These are phyloP conservation scores for Septoria petroselini DNA, from an alignment of 2,329 filamentous ascomycete genomes.

Conservation along the genomic window DNA sequence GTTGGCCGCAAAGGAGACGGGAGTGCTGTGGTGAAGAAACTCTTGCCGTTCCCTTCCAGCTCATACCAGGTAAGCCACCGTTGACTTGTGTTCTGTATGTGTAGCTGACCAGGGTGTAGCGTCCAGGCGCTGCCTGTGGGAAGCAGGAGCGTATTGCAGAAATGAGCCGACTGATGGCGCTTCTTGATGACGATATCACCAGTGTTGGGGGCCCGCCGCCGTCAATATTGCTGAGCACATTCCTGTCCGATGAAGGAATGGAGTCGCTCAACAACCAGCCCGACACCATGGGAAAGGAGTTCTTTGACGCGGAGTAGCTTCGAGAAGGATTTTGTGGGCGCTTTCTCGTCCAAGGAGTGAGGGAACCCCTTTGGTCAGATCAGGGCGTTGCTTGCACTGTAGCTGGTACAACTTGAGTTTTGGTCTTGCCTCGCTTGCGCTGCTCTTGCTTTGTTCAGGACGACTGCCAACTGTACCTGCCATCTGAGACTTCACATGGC, in stretches of 20 bases:
- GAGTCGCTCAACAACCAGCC: not conserved
- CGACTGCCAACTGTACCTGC: no score
- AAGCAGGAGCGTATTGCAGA: slow-evolving; percentile 16
- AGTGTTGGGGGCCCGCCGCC: slow-evolving; percentile 2
- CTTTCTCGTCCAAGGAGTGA: no score
- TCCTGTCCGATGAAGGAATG: slow-evolving; percentile 7
- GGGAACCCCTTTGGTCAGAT: no score
- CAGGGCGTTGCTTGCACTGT: no score
- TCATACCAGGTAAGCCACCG: not conserved
- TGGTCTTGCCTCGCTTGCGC: not conserved
- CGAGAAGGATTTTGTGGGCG: no score
- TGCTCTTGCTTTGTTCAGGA: no score
- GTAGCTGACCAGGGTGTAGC: not conserved
- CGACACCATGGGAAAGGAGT: not conserved
- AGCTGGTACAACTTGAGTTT: no score
- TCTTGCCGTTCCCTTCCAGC: not conserved
- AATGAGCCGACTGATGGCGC: slow-evolving; percentile 17
- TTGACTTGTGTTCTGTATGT: not conserved
- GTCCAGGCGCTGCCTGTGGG: slow-evolving; percentile 3
- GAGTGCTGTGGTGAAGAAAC: slow-evolving; percentile 1
- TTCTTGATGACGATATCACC: slow-evolving; percentile 8
- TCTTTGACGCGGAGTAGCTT: no score
- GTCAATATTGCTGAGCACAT: slow-evolving; percentile 5
- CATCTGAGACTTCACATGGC: no score
- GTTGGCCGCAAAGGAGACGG: not conserved